Base-by-base conservation (phyloP, 768 basidiomycete genomes). In the Suillus luteus region DNA sequence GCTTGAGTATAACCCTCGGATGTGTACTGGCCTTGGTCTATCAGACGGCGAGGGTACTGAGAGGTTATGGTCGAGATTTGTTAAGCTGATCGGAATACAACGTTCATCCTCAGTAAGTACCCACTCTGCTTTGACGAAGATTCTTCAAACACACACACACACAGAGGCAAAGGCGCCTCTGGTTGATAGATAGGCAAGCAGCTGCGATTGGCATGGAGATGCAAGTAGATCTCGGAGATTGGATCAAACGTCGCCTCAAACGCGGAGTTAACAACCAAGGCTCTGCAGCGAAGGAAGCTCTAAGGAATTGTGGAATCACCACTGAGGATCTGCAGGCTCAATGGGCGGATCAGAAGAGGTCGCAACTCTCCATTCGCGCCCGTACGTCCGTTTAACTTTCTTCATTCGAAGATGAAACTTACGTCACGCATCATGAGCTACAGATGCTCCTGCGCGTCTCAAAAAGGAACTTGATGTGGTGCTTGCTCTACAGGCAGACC, bases 61-160 rank as follows among this genome's bases (percentile, higher is more conserved):
- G n/a, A 38, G 74, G 1, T 61, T 79, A 0, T 82, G 80, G 79
- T 78, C 76, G 0, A 48, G 57, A 0, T 41, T 80, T 10, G 58
- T 75, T 31, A 75, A 75, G 22, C 51, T 82, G 0, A 82, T 83
- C 35, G 68, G 71, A 0, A 70, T 79, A 9, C 67, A 75, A 0
- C 62, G 76, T 1, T 63, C 67, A 0, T 79, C 75, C 0, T 74
- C 68, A 9, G 81, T 82, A 67, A 58, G 76, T 69, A 0, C 46
- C 3, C 0, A 44, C 43, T 44, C 19, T 4, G 1, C 43, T 44
- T 4, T 44, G 43, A 43, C 2, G 17, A n/a, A 19, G 19, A 19
- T 44, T 10, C 9, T 10, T 44, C 43, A 41, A 15, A 41, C 40
- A 64, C 33, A 22, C 14, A 22, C 40, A 41, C 9, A 46, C 19